Base-by-base conservation (phyloP, 2,329 filamentous ascomycete genomes). In the Apiospora aurea region DNA sequence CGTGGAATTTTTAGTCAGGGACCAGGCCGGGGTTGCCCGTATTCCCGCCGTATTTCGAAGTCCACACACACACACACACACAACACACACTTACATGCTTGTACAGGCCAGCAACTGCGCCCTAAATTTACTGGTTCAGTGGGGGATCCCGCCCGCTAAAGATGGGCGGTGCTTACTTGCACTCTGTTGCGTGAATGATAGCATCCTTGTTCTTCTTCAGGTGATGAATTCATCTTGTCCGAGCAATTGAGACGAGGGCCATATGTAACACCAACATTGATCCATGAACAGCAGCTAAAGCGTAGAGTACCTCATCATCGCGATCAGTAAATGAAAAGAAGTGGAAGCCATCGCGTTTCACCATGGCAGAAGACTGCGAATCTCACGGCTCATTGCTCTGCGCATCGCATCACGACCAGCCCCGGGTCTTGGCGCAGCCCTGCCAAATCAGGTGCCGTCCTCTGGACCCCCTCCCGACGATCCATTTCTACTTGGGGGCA, bases 371-470 rank as follows among this genome's bases (percentile, higher is more conserved):
- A 21, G 44, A 47, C 44, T 47, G 44, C 44, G 49, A 26, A 26
- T 53, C n/a, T 53, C 49, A 5, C n/a, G 34, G 34, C 34, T 38
- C 34, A 47, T 21, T 47, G 16, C 8, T 47, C 16, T 47, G 46
- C 46, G n/a, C 1, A 49, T 49, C 46, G n/a, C 1, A 49, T 49
- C 46, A 49, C 7, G 18, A 10, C 46, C 46, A 49, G 46, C 46
- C 46, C 46, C 18, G 8, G 46, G 7, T 49, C 53, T 61, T 61
- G 53, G 53, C 53, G 53, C 29, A 61, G 53, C 53, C 53, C 53
- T 61, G 26, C 29, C 53, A 38, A 57, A 61, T 38, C 26, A 21
- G 34, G 29, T 2, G 29, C 29, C 53, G 53, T 21, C 7, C 2
- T 34, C 14, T 61, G 16, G 26, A 5, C 53, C 11, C 13, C n/a